These are phyloP conservation scores for Mycena galopus DNA, from an alignment of 768 basidiomycete genomes.

Conservation along the genomic window DNA sequence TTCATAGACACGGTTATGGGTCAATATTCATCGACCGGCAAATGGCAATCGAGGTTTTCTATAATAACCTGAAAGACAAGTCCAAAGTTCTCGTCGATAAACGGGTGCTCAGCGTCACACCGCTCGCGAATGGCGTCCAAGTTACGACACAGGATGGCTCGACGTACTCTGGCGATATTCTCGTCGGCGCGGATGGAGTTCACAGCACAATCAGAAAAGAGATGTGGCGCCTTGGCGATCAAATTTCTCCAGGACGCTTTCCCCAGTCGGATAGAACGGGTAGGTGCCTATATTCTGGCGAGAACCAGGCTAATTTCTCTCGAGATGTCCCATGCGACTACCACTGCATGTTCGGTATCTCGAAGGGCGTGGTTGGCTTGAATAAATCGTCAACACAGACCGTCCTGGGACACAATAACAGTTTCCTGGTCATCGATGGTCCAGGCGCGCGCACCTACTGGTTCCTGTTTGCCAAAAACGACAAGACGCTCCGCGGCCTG, in stretches of 20 bases:
- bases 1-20: constrained; percentile 1
- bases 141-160: constrained; percentile 8
- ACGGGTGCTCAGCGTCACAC: constrained; percentile 1
- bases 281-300: not conserved
- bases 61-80: not conserved
- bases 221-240: constrained; percentile 15
- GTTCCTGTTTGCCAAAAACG: constrained; percentile 13
- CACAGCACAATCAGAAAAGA: constrained; percentile 11
- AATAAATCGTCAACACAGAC: constrained; percentile 3
- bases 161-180: constrained; percentile 3
- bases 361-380: not conserved
- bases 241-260: constrained; percentile 8
- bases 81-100: constrained; percentile 17
- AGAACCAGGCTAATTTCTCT: not conserved
- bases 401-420: constrained; percentile 9
- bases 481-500: constrained; percentile 1
- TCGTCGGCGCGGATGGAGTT: constrained; percentile 13
- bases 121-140: constrained; percentile 3
- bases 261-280: constrained; percentile 3
- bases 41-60: constrained; percentile 20
- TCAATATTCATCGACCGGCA: constrained; percentile 19
- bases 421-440: constrained; percentile 5
- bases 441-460: constrained; percentile 4
- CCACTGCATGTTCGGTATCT: constrained; percentile 12
- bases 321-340: constrained; percentile 13